Conservation (phyloP, 352 stramenopile species). For the Globisporangium yorkense region DNA sequence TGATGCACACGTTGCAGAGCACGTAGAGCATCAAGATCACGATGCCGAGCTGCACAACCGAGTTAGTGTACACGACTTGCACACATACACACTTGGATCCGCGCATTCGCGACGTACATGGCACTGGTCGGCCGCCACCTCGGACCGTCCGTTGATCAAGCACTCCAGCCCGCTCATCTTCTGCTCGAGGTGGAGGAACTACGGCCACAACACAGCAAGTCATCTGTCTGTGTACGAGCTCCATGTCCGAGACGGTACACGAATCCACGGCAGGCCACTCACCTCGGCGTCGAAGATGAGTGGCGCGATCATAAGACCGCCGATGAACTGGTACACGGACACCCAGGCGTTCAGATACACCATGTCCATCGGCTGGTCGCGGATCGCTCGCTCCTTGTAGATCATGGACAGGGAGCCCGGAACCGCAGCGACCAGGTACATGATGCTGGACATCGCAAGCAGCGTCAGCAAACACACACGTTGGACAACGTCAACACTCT, state of each 20-base stretch:
- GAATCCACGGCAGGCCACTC: not conserved
- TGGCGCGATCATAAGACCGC: conserved; percentile 67
- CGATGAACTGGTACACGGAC: conserved; percentile 81
- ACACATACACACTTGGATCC: not conserved
- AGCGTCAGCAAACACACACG: conserved; percentile 4
- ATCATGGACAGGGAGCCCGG: conserved; percentile 79
- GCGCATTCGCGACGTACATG: conserved; percentile 32
- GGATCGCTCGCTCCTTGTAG: conserved; percentile 82
- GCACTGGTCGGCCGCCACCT: conserved; percentile 65
- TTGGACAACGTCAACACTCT: not conserved
- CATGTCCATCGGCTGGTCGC: conserved; percentile 82
- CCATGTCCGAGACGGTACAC: not conserved
- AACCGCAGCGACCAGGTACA: conserved; percentile 75
- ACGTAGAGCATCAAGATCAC: conserved; percentile 67
- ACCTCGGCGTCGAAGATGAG: conserved; percentile 79
- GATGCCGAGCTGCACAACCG: conserved; percentile 47
- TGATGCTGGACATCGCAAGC: conserved; percentile 23
- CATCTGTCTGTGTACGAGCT: not conserved
- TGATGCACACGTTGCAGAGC: conserved; percentile 74
- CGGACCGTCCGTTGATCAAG: conserved; percentile 66
- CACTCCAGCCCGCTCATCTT: conserved; percentile 77
- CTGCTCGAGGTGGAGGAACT: conserved; percentile 68
- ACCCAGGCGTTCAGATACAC: conserved; percentile 87
- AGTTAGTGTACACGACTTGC: not conserved
- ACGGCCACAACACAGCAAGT: not conserved